Conservation (phyloP, 345 rosid species). For the Luvunga scandens region DNA sequence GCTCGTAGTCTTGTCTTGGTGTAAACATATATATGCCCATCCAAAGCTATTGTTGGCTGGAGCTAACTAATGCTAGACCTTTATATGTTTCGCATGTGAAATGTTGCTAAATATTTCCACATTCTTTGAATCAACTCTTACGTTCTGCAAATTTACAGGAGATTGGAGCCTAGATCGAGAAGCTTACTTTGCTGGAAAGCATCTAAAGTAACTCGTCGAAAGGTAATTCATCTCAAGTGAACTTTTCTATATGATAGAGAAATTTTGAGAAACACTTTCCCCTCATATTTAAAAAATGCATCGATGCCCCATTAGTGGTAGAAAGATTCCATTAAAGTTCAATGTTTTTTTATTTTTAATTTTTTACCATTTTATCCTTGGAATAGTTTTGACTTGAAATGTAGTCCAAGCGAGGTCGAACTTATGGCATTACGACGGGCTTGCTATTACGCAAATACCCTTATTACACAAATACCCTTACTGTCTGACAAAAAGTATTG, state of each 20-base stretch:
- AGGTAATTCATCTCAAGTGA: slow-evolving; percentile 46
- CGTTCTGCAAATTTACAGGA: slow-evolving; percentile 46
- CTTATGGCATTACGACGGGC: no score
- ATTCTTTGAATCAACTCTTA: slow-evolving; percentile 6
- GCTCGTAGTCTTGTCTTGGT: neutral
- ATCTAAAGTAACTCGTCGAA: slow-evolving; percentile 53
- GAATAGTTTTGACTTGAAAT: no score
- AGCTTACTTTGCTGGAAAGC: slow-evolving; percentile 91
- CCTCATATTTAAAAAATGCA: no score
- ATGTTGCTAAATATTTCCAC: neutral
- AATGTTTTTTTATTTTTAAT: no score
- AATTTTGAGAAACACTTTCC: neutral
- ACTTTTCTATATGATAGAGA: neutral
- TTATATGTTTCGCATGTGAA: neutral
- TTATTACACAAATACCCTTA: no score
- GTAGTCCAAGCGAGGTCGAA: no score
- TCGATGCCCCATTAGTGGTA: no score
- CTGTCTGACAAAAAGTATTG: no score
- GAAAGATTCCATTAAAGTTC: no score
- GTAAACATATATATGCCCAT: neutral
- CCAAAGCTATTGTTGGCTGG: neutral
- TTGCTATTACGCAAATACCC: no score
- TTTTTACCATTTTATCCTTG: no score
- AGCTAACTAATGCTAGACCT: neutral
- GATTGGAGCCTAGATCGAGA: slow-evolving; percentile 86